phyloP scores from a whole-genome alignment of 805 yeast species.

The Metschnikowia hibisci region DNA sequence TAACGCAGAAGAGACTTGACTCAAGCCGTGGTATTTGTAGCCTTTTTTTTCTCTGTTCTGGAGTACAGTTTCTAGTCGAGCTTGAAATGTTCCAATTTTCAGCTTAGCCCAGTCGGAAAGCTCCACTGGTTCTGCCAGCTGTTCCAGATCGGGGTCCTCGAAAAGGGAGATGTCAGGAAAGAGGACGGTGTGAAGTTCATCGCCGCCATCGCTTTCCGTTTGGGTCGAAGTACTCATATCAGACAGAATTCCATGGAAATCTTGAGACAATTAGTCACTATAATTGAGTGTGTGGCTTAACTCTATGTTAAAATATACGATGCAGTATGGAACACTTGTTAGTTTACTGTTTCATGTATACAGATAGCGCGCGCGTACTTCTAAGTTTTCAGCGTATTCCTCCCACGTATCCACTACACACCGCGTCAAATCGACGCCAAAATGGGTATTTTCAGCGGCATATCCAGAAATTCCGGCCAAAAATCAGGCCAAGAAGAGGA shows the following conservation, averaged over 20 bases:
- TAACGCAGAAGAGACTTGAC: constrained; percentile 10
- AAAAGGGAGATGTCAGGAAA: constrained; percentile 25
- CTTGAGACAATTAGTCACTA: background rate
- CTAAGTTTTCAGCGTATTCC: constrained; percentile 1
- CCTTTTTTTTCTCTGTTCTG: constrained; percentile 15
- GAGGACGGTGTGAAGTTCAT: constrained; percentile 8
- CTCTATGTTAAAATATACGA: too few relatives aligned
- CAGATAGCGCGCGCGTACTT: too few relatives aligned
- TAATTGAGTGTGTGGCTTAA: background rate
- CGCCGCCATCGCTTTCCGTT: background rate
- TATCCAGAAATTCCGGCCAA: constrained; percentile 31
- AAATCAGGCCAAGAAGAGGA: constrained; percentile 58
- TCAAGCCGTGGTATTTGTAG: background rate
- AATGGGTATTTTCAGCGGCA: constrained; percentile 37
- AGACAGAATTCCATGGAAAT: background rate
- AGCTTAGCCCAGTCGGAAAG: constrained; percentile 40
- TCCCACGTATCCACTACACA: background rate
- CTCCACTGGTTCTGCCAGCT: background rate
- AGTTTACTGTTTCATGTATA: too few relatives aligned
- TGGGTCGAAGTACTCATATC: background rate
- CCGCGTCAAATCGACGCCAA: background rate
- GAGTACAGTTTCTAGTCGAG: constrained; percentile 40
- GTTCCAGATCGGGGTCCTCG: constrained; percentile 13
- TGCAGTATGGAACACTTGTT: too few relatives aligned
- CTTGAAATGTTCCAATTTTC: constrained; percentile 46